Evolutionary conservation across 768 basidiomycete genomes (phyloP), one percentile per base, ranked within the genome.

Genomic region (Chalciporus piperatus): DNA sequence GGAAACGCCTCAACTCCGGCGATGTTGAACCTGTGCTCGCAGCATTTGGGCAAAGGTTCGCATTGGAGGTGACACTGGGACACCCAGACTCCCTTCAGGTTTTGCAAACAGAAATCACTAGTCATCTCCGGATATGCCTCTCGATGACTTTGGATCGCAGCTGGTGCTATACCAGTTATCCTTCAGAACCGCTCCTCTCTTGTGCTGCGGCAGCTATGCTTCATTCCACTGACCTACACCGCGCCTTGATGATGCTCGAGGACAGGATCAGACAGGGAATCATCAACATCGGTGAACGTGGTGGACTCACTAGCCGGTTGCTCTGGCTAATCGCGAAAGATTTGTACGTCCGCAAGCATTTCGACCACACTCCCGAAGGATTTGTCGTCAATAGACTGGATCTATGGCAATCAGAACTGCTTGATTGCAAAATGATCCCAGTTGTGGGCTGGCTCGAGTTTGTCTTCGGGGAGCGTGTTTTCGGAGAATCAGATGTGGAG

Each of bases 151-250:
- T 38, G 47, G 50, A 54, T 30, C 43, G 54, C 13, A 35, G 42
- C 13, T 49, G 60, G 51, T 40, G 41, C n/a, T 59, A 50, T 17
- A 58, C 60, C 12, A 33, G 23, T 13, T 56, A 57, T 38, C 53
- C 61, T 14, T 61, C 54, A 16, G 59, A 63, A n/a, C 50, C 59
- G 5, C 13, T 61, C 11, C 13, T 62, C 14, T 62, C 57, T 3
- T 59, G 44, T 14, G 41, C 47, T 13, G 52, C 57, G 0, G 54
- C 54, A 14, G 14, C 3, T 7, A 5, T 35, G 11, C 27, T 55
- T 10, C 57, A 61, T 8, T 2, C 0, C 33, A 11, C 6, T 10
- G 14, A 33, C 38, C 45, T 4, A n/a, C 11, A 17, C 17, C 5
- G 9, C 1, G 32, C 41, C 6, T 32, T 45, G 32, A 3, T 0